phyloP scores from a whole-genome alignment of 1,284 basidiomycete species.

The Sanghuangporus baumii region DNA sequence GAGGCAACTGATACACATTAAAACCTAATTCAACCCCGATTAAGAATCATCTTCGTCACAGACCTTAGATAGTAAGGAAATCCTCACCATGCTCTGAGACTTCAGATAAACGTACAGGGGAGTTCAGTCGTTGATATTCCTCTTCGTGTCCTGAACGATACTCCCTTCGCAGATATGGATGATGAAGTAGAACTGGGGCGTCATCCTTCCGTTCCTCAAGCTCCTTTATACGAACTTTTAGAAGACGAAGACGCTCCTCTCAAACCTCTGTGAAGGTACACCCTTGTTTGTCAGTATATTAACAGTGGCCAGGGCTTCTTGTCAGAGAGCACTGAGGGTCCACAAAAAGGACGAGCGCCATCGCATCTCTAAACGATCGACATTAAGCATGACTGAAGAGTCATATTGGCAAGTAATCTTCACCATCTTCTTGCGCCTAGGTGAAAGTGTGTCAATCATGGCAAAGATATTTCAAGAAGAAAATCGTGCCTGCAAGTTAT shows the following conservation, averaged over 20 bases:
- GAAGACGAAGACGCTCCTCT: conserved; percentile 13
- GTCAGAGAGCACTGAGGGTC: conserved; percentile 10
- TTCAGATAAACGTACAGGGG: background rate
- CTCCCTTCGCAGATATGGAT: conserved; percentile 3
- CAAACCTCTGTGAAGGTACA: conserved; percentile 15
- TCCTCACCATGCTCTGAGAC: background rate
- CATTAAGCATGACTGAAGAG: background rate
- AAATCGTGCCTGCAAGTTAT: conserved; percentile 14
- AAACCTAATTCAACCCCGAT: too few species aligned
- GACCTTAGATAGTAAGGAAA: background rate
- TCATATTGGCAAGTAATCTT: background rate
- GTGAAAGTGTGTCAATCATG: background rate
- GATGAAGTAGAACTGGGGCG: conserved; percentile 6
- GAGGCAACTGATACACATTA: background rate
- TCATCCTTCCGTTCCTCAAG: conserved; percentile 6
- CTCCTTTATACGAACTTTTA: conserved; percentile 11
- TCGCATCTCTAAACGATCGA: conserved; percentile 13
- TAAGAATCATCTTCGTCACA: too few species aligned
- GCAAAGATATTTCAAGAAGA: background rate
- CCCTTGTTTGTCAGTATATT: conserved; percentile 18
- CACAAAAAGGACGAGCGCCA: conserved; percentile 15
- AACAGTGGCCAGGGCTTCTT: conserved; percentile 8
- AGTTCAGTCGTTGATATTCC: background rate
- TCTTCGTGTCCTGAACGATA: background rate
- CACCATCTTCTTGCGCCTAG: conserved; percentile 17